These are phyloP conservation scores for Geotrichum bryndzae DNA, from an alignment of 1,139 yeast species.

Conservation along the genomic window DNA sequence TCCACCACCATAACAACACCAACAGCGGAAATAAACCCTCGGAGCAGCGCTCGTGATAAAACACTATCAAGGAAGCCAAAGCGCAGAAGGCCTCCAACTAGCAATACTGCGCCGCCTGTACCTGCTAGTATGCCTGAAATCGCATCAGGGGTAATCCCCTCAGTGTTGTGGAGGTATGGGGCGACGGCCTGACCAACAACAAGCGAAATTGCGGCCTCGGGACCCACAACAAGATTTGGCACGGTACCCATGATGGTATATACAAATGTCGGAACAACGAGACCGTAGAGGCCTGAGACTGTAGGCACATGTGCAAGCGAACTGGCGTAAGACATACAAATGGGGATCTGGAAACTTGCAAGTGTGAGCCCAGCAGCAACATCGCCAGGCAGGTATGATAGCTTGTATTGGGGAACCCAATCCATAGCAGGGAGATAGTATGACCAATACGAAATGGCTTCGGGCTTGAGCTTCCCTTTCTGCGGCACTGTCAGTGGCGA, in stretches of 20 bases:
- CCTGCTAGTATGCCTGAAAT: conserved; percentile 69
- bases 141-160: conserved; percentile 53
- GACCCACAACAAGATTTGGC: conserved; percentile 95
- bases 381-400: conserved; percentile 59
- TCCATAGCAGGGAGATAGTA: conserved; percentile 78
- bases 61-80: conserved; percentile 88
- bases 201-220: conserved; percentile 88
- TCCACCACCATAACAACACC: conserved; percentile 85
- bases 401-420: conserved; percentile 66
- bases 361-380: conserved; percentile 78
- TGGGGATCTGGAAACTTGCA: conserved; percentile 88
- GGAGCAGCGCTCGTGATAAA: conserved; percentile 68
- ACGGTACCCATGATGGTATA: conserved; percentile 84
- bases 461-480: conserved; percentile 17
- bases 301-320: conserved; percentile 91
- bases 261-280: conserved; percentile 77
- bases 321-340: conserved; percentile 82
- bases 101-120: conserved; percentile 66
- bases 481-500: conserved; percentile 14
- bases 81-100: conserved; percentile 74
- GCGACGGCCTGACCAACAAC: conserved; percentile 92
- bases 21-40: conserved; percentile 92
- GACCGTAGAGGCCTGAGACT: conserved; percentile 71
- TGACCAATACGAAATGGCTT: conserved; percentile 37
- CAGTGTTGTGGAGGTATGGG: conserved; percentile 31